Evolutionary conservation across 1,284 basidiomycete species (phyloP).

Genomic region (Papiliotrema fonsecae): DNA sequence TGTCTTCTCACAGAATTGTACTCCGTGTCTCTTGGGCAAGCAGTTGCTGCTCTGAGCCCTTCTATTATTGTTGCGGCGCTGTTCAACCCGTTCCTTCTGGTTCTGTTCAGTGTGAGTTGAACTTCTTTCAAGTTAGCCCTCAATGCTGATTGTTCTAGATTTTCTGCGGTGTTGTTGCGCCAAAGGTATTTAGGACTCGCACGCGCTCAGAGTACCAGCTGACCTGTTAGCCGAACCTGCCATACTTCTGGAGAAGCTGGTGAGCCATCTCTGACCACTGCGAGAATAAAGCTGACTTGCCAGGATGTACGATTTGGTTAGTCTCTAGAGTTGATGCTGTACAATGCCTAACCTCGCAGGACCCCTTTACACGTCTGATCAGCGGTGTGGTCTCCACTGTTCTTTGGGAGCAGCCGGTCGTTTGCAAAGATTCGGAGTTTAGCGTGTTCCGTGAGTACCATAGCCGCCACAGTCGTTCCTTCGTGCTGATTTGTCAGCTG

Average conservation of each 20-base stretch:
- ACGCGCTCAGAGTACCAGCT: too few relatives aligned
- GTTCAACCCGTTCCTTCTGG: conserved; percentile 70
- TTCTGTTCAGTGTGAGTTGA: conserved; percentile 51
- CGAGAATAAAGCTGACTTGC: not conserved
- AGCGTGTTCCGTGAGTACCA: conserved; percentile 53
- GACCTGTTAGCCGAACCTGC: conserved; percentile 56
- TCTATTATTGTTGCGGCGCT: conserved; percentile 64
- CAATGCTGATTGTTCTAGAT: conserved; percentile 61
- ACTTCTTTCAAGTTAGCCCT: conserved; percentile 69
- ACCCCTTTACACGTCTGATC: conserved; percentile 65
- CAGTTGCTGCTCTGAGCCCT: conserved; percentile 64
- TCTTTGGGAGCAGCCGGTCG: conserved; percentile 66
- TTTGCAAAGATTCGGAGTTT: conserved; percentile 65
- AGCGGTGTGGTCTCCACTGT: conserved; percentile 69
- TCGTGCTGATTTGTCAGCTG: conserved; percentile 53
- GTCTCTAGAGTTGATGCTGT: conserved; percentile 42
- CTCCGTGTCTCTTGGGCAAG: conserved; percentile 67
- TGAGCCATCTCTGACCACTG: not conserved
- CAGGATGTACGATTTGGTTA: conserved; percentile 59
- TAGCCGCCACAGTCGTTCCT: not conserved
- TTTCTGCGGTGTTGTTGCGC: conserved; percentile 78
- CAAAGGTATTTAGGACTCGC: too few relatives aligned
- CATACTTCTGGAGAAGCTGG: conserved; percentile 68
- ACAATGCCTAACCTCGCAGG: conserved; percentile 24
- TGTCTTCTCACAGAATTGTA: conserved; percentile 69